Conservation (phyloP, 257 asterid species). For the Rubia yunnanensis region DNA sequence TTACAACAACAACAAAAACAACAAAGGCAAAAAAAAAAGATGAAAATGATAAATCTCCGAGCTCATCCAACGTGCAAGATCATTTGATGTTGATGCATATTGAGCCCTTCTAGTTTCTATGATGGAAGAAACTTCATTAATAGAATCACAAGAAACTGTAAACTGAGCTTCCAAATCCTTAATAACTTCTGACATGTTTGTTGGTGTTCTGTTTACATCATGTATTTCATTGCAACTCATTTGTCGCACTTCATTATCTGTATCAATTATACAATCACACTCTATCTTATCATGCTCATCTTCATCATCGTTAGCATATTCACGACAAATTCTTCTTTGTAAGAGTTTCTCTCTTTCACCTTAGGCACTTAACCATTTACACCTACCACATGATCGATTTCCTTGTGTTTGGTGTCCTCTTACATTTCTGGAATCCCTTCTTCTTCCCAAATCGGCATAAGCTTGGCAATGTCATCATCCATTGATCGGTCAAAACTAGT, state of each 20-base stretch:
- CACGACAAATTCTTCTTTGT: slow-evolving; percentile 56
- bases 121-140: slow-evolving; percentile 58
- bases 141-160: slow-evolving; percentile 57
- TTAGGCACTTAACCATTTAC: slow-evolving; percentile 30
- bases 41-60: neutral
- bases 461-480: slow-evolving; percentile 59
- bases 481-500: slow-evolving; percentile 38
- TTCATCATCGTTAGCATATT: slow-evolving; percentile 33
- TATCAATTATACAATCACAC: slow-evolving; percentile 21
- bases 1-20: neutral
- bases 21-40: slow-evolving; percentile 8
- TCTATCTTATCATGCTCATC: slow-evolving; percentile 10
- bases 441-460: slow-evolving; percentile 67
- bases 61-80: slow-evolving; percentile 46
- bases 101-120: slow-evolving; percentile 74
- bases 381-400: slow-evolving; percentile 29
- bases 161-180: slow-evolving; percentile 88
- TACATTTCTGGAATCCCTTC: slow-evolving; percentile 90
- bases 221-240: slow-evolving; percentile 54
- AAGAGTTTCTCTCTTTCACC: slow-evolving; percentile 15
- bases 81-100: slow-evolving; percentile 49
- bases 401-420: slow-evolving; percentile 86
- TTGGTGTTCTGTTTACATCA: slow-evolving; percentile 74
- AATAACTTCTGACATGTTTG: slow-evolving; percentile 86
- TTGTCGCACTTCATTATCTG: slow-evolving; percentile 26